A percentile compares a stretch with the other conserved stretches of the same genome.
Evolutionary conservation across 2,329 filamentous ascomycete species (phyloP).

Genomic region (Paecilomyces niveus): DNA sequence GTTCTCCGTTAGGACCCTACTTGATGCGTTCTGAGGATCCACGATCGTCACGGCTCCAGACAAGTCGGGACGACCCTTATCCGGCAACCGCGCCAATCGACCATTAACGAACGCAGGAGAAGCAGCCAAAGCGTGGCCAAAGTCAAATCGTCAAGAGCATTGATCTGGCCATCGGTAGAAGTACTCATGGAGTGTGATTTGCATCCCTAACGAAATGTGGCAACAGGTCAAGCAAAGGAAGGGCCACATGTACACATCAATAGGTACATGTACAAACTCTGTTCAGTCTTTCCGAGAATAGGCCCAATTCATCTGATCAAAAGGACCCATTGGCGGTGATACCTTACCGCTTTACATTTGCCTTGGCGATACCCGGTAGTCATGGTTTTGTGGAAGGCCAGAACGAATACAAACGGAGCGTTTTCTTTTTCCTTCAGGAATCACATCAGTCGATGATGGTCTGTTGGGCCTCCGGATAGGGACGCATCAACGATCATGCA

Average conservation of each 20-base stretch:
- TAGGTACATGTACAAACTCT: background rate
- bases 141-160: background rate
- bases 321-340: background rate
- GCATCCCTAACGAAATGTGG: background rate
- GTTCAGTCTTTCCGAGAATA: background rate
- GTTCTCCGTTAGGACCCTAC: background rate
- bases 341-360: background rate
- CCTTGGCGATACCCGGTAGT: background rate
- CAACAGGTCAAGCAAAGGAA: background rate
- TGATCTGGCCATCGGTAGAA: background rate
- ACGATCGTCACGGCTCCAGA: background rate
- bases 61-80: background rate
- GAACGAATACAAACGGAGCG: background rate
- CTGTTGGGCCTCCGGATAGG: background rate
- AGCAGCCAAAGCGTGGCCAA: background rate
- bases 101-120: background rate
- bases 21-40: background rate
- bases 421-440: background rate
- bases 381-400: background rate
- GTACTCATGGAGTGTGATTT: background rate
- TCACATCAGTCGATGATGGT: background rate
- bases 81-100: background rate
- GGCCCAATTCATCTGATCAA: background rate
- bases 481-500: background rate
- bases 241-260: background rate